Conservation (phyloP, 169 alveolate genomes). For the Plasmodium reichenowi region DNA sequence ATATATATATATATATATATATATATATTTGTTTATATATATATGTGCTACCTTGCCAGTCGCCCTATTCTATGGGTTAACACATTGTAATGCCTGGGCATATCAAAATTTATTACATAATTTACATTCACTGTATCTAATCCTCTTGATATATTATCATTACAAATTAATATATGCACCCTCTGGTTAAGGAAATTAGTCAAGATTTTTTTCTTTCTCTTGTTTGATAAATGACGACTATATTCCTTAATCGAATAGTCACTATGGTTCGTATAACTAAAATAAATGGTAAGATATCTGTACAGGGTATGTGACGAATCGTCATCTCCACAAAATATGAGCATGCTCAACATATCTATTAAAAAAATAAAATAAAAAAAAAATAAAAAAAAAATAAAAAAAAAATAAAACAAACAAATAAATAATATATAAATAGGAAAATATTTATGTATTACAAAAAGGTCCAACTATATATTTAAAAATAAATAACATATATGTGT, state of each 20-base stretch:
- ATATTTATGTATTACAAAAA: background rate
- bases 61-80: conserved; percentile 71
- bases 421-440: background rate
- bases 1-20: too few relatives aligned
- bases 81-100: conserved; percentile 85
- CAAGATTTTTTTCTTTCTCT: conserved; percentile 16
- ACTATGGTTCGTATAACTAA: conserved; percentile 26
- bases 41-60: conserved; percentile 45
- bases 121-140: conserved; percentile 91
- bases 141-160: conserved; percentile 95
- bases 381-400: background rate
- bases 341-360: conserved; percentile 39
- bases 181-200: conserved; percentile 22
- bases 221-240: conserved; percentile 17
- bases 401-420: background rate
- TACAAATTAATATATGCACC: conserved; percentile 89
- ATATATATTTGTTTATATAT: background rate
- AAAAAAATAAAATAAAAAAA: background rate
- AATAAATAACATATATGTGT: background rate
- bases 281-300: conserved; percentile 52
- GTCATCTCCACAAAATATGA: conserved; percentile 36
- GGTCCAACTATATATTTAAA: background rate
- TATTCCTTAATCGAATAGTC: conserved; percentile 32
- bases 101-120: conserved; percentile 92
- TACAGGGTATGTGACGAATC: conserved; percentile 23